phyloP scores from a whole-genome alignment of 371 early-diverging fungal genomes.

The Catenaria anguillulae region DNA sequence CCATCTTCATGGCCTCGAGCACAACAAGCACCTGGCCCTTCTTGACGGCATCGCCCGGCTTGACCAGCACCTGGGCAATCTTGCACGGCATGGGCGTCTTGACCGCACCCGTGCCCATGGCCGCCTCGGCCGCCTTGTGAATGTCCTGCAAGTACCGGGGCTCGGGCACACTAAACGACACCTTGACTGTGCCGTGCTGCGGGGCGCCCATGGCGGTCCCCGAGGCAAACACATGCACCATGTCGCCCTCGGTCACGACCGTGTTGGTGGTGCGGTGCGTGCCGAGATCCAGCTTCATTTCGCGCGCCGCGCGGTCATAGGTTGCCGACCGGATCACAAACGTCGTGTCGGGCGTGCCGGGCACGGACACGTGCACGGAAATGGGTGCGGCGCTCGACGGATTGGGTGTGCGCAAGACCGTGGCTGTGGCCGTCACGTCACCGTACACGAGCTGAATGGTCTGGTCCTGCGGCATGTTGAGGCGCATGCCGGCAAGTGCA shows the following conservation, averaged over 20 bases:
- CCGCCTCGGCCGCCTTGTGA: slow-evolving; percentile 19
- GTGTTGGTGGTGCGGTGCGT: slow-evolving; percentile 36
- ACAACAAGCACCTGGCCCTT: slow-evolving; percentile 69
- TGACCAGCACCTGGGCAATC: slow-evolving; percentile 69
- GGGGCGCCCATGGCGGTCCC: slow-evolving; percentile 11
- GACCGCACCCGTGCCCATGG: slow-evolving; percentile 33
- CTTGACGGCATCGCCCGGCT: slow-evolving; percentile 64
- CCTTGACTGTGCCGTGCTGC: slow-evolving; percentile 27
- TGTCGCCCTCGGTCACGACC: slow-evolving; percentile 40
- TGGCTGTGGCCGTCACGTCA: slow-evolving; percentile 12
- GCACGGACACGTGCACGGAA: slow-evolving; percentile 7
- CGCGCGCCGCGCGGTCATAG: slow-evolving; percentile 9
- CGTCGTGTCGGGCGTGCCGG: background rate
- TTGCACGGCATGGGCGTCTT: slow-evolving; percentile 93
- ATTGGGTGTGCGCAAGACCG: too few relatives aligned
- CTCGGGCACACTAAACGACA: slow-evolving; percentile 41
- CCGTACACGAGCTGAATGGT: background rate
- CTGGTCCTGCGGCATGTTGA: slow-evolving; percentile 12
- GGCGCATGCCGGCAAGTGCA: slow-evolving; percentile 12
- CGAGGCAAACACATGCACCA: slow-evolving; percentile 49
- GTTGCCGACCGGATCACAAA: background rate
- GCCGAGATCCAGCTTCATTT: slow-evolving; percentile 40
- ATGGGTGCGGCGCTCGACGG: too few relatives aligned
- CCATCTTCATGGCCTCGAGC: slow-evolving; percentile 98
- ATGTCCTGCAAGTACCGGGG: slow-evolving; percentile 33